phyloP scores from a whole-genome alignment of 2,329 filamentous ascomycete species.

The Didymella keratinophila region DNA sequence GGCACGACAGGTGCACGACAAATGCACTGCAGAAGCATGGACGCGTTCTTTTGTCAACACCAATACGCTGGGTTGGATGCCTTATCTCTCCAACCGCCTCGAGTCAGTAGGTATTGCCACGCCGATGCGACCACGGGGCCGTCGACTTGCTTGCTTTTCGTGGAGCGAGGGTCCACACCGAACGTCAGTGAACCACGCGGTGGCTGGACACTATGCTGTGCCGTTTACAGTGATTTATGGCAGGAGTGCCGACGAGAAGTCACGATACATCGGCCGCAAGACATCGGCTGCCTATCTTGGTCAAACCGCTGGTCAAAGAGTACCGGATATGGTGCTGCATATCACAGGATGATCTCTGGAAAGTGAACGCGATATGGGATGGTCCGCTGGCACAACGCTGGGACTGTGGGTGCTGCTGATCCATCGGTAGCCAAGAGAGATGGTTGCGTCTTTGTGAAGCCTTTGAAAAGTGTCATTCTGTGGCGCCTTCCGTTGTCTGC shows the following conservation, averaged over 20 bases:
- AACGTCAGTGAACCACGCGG: background rate
- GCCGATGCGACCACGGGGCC: conserved; percentile 1
- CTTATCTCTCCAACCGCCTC: conserved; percentile 7
- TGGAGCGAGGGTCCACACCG: background rate
- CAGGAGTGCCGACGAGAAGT: background rate
- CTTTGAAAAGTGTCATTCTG: background rate
- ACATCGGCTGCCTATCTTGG: background rate
- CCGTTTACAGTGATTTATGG: background rate
- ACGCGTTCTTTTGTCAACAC: conserved; percentile 11
- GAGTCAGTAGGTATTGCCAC: conserved; percentile 13
- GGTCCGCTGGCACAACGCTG: conserved; percentile 1
- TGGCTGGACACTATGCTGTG: background rate
- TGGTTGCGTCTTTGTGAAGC: background rate
- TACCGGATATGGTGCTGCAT: background rate
- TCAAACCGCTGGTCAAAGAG: background rate
- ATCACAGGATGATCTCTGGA: background rate
- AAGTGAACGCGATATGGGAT: conserved; percentile 4
- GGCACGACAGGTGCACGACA: background rate
- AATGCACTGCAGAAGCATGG: background rate
- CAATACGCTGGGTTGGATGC: conserved; percentile 3
- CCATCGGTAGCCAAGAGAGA: background rate
- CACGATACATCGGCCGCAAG: background rate
- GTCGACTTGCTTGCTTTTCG: background rate
- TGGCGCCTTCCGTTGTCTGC: background rate
- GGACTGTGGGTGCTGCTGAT: background rate